phyloP scores from a whole-genome alignment of 768 basidiomycete genomes.

The Podaxis rugospora region DNA sequence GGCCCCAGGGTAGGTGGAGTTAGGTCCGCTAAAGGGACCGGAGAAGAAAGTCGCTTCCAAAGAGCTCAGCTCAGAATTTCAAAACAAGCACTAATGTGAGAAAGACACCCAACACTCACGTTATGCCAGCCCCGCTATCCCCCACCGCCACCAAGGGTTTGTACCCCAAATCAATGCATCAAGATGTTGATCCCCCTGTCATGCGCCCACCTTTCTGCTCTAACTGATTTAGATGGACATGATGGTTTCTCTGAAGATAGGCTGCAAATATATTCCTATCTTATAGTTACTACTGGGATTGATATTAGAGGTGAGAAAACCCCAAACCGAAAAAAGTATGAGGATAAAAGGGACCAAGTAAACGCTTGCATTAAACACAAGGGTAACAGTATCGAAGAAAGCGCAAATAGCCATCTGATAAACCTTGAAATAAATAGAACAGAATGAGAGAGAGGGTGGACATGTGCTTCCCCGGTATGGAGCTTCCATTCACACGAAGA shows the following conservation, averaged over 20 bases:
- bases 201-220: not conserved
- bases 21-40: not conserved
- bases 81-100: not conserved
- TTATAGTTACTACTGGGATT: not conserved
- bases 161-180: not conserved
- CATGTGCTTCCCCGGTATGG: not conserved
- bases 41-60: not conserved
- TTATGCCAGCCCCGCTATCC: not conserved
- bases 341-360: not conserved
- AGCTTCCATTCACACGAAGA: not conserved
- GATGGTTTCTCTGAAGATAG: not conserved
- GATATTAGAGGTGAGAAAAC: not conserved
- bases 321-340: not conserved
- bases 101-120: not conserved
- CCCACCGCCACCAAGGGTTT: not conserved
- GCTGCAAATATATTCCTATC: not conserved
- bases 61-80: conserved; percentile 10
- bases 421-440: not conserved
- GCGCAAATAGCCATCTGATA: not conserved
- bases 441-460: not conserved
- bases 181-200: conserved; percentile 1
- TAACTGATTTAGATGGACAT: not conserved
- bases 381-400: not conserved
- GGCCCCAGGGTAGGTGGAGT: not conserved
- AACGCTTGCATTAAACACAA: not conserved